Evolutionary conservation across 1,139 yeast species (phyloP).

Genomic region (Protomyces lactucae-debilis): DNA sequence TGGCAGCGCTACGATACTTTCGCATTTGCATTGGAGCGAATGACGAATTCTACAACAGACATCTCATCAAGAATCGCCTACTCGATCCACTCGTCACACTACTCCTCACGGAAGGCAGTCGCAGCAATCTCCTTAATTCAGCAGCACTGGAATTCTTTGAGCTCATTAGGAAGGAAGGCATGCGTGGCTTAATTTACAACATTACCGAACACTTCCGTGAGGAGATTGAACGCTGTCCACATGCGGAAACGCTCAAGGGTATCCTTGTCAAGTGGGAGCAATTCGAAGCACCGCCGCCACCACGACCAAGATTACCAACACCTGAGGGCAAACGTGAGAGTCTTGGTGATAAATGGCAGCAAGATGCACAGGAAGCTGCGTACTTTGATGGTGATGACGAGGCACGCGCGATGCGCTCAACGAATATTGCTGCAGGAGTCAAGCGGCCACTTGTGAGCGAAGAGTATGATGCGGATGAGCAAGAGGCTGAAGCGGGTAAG

Average conservation of each 20-base stretch:
- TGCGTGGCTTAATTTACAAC: conserved; percentile 45
- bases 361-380: conserved; percentile 28
- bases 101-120: conserved; percentile 49
- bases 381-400: conserved; percentile 30
- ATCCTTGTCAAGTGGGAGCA: conserved; percentile 22
- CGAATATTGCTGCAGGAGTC: conserved; percentile 2
- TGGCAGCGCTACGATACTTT: conserved; percentile 48
- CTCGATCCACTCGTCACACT: conserved; percentile 51
- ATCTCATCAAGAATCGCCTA: conserved; percentile 54
- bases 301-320: conserved; percentile 29
- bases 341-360: conserved; percentile 29
- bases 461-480: conserved; percentile 8
- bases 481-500: neutral
- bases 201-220: conserved; percentile 47
- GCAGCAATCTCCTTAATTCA: conserved; percentile 66
- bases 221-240: conserved; percentile 38
- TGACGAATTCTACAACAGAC: conserved; percentile 56
- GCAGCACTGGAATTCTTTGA: conserved; percentile 69
- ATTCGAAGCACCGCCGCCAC: conserved; percentile 28
- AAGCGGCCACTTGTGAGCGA: conserved; percentile 16
- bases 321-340: conserved; percentile 35
- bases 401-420: neutral
- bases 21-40: conserved; percentile 56
- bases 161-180: conserved; percentile 43
- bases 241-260: neutral